Conservation (phyloP, 345 rosid species). For the Salix brachista region DNA sequence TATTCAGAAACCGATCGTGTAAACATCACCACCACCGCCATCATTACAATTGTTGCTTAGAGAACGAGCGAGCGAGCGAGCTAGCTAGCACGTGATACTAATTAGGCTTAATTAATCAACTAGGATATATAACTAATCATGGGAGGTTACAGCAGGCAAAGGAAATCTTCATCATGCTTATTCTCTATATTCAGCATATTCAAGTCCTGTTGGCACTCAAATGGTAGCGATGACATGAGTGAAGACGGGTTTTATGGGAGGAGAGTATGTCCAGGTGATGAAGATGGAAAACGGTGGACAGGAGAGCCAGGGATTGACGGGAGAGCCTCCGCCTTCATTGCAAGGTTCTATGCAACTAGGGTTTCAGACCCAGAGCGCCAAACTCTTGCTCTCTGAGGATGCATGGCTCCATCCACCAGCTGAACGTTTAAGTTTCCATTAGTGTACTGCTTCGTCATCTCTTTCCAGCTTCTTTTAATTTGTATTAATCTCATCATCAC, state of each 20-base stretch:
- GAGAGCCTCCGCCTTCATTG: slow-evolving; percentile 64
- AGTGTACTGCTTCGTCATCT: background rate
- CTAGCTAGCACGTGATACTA: too few relatives aligned
- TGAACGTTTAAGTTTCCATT: background rate
- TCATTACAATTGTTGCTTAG: too few relatives aligned
- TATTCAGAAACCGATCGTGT: too few relatives aligned
- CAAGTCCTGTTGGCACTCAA: slow-evolving; percentile 47
- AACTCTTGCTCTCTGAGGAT: slow-evolving; percentile 24
- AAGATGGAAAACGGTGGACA: slow-evolving; percentile 26
- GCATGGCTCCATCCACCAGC: too few relatives aligned
- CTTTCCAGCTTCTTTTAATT: background rate
- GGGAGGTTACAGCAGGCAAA: slow-evolving; percentile 34
- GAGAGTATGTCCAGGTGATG: slow-evolving; percentile 55
- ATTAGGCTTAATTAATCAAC: background rate
- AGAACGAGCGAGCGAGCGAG: too few relatives aligned
- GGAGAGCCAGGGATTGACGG: slow-evolving; percentile 79
- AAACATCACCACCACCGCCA: too few relatives aligned
- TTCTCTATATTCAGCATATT: slow-evolving; percentile 44
- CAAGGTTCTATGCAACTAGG: slow-evolving; percentile 51
- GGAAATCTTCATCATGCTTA: slow-evolving; percentile 38
- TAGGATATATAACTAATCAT: background rate
- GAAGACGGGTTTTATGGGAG: slow-evolving; percentile 49
- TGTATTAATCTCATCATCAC: background rate
- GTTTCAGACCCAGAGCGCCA: slow-evolving; percentile 48
- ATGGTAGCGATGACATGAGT: slow-evolving; percentile 42